Percentiles rank a stretch among this genome's conserved stretches.
Evolutionary conservation across 352 stramenopile genomes (phyloP).

Genomic region (Lagenidium giganteum): DNA sequence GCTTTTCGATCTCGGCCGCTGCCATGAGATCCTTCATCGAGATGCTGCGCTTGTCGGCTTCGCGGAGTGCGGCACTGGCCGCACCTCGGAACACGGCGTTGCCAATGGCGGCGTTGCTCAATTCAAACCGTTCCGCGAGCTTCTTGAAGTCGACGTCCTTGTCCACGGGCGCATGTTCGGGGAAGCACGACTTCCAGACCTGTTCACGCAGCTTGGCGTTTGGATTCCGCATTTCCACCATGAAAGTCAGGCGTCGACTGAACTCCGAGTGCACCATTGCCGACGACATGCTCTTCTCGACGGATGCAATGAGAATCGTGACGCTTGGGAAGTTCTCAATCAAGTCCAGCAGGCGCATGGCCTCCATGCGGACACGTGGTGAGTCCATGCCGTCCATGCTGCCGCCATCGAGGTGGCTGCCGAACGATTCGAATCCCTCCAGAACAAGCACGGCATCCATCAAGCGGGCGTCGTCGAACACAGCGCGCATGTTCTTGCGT

Average conservation of each 20-base stretch:
- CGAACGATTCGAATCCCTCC: constrained; percentile 76
- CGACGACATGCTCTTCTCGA: constrained; percentile 32
- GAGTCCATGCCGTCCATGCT: constrained; percentile 50
- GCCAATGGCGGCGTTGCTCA: constrained; percentile 56
- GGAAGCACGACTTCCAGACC: constrained; percentile 59
- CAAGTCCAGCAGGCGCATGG: constrained; percentile 58
- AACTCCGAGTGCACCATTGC: constrained; percentile 52
- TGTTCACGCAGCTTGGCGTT: constrained; percentile 54
- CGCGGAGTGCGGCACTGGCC: constrained; percentile 47
- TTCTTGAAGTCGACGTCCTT: constrained; percentile 48
- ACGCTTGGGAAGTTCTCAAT: constrained; percentile 68
- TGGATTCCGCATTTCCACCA: constrained; percentile 64
- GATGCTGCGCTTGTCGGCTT: constrained; percentile 44
- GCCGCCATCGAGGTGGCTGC: constrained; percentile 53
- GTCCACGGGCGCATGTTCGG: constrained; percentile 46
- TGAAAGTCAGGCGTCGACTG: constrained; percentile 57
- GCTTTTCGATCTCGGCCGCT: constrained; percentile 53
- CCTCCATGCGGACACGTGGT: constrained; percentile 54
- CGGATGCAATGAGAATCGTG: constrained; percentile 57
- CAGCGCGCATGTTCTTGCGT: constrained; percentile 47
- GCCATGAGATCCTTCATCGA: constrained; percentile 64
- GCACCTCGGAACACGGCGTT: constrained; percentile 66
- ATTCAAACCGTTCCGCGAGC: constrained; percentile 51
- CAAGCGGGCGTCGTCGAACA: constrained; percentile 74
- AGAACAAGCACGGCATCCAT: constrained; percentile 80